Evolutionary conservation across 306 rosid genomes (phyloP).

Genomic region (Canavalia gladiata): DNA sequence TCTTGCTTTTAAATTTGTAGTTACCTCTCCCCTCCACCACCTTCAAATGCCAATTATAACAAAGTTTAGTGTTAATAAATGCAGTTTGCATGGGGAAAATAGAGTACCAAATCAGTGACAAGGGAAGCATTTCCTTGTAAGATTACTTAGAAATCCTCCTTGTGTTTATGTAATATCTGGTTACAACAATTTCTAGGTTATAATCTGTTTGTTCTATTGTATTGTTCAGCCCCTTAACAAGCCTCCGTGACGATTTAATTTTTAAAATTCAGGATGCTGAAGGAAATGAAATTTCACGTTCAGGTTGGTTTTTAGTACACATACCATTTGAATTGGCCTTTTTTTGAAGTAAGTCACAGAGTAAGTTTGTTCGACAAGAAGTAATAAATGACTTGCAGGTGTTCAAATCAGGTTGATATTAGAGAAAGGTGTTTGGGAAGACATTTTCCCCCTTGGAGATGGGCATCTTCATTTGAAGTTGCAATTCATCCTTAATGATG

Average conservation of each 20-base stretch:
- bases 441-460: constrained; percentile 73
- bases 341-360: not conserved
- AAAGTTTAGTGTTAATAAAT: constrained; percentile 42
- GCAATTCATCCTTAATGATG: constrained; percentile 76
- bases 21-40: not conserved
- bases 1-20: constrained; percentile 24
- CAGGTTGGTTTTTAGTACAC: constrained; percentile 59
- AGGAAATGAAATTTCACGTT: constrained; percentile 73
- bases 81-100: constrained; percentile 91
- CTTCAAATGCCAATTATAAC: constrained; percentile 39
- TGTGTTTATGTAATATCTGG: constrained; percentile 1
- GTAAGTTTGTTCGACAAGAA: constrained; percentile 43
- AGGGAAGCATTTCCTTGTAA: constrained; percentile 87
- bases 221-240: constrained; percentile 75
- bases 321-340: constrained; percentile 6
- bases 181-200: constrained; percentile 22
- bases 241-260: constrained; percentile 77
- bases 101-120: constrained; percentile 70
- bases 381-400: constrained; percentile 60
- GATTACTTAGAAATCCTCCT: constrained; percentile 33
- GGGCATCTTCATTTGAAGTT: constrained; percentile 80
- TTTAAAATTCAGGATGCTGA: constrained; percentile 67
- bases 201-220: constrained; percentile 39
- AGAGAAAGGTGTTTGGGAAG: constrained; percentile 88
- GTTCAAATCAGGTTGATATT: constrained; percentile 72